These are phyloP conservation scores for Chalciporus piperatus DNA, from an alignment of 768 basidiomycete genomes.

Conservation along the genomic window DNA sequence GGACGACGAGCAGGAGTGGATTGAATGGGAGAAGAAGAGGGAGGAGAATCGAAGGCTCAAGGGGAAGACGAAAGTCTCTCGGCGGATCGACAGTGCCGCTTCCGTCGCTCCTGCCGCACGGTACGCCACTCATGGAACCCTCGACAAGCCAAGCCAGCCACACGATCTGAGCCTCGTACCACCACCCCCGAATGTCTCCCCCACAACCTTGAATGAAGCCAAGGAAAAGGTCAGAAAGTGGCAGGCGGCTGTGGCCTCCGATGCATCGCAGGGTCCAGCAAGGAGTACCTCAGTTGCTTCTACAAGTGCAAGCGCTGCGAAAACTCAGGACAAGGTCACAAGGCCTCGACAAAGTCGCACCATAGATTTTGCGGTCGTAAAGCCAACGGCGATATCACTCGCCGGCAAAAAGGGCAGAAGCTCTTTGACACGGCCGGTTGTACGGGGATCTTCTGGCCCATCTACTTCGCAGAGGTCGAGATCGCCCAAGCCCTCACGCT, in stretches of 20 bases:
- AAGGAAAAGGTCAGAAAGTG: conserved; percentile 36
- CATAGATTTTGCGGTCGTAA: conserved; percentile 45
- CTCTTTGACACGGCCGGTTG: not conserved
- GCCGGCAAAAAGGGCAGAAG: conserved; percentile 23
- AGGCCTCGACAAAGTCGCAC: conserved; percentile 22
- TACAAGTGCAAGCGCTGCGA: not conserved
- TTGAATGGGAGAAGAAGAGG: conserved; percentile 40
- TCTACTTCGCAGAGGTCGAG: conserved; percentile 11
- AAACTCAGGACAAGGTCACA: conserved; percentile 20
- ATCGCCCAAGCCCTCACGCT: conserved; percentile 10
- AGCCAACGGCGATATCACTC: conserved; percentile 29
- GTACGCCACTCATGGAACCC: not conserved
- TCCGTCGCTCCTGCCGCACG: conserved; percentile 6
- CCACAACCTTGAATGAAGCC: conserved; percentile 26
- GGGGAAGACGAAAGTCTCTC: conserved; percentile 13
- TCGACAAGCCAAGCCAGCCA: not conserved
- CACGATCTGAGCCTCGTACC: conserved; percentile 3
- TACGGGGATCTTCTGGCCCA: conserved; percentile 7
- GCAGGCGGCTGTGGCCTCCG: conserved; percentile 30
- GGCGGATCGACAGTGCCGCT: not conserved
- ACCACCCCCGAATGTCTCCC: conserved; percentile 18
- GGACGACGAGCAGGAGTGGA: conserved; percentile 49
- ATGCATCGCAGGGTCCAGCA: conserved; percentile 11
- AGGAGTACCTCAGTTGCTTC: conserved; percentile 3
- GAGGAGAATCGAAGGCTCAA: conserved; percentile 18